A percentile compares a stretch with the other conserved stretches of the same genome.
These are phyloP conservation scores for Sclerotinia glacialis DNA, from an alignment of 2,329 filamentous ascomycete species.

Conservation along the genomic window DNA sequence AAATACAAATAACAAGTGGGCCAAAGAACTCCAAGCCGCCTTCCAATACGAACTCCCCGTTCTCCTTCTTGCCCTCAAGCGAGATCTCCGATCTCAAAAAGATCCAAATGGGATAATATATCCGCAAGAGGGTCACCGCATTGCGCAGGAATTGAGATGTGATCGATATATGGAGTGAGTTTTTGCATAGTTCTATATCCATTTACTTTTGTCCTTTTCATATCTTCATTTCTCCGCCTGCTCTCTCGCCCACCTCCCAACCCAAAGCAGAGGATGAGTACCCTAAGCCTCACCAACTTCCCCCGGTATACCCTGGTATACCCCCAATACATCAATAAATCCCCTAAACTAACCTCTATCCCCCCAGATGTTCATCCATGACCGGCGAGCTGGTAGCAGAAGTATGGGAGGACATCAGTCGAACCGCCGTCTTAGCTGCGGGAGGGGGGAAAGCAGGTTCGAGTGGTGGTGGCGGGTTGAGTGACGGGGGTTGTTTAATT, in stretches of 20 bases:
- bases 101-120: conserved; percentile 61
- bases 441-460: conserved; percentile 8
- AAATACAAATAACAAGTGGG: conserved; percentile 50
- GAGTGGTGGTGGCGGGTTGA: conserved; percentile 11
- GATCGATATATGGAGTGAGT: conserved; percentile 62
- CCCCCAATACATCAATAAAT: background rate
- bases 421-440: conserved; percentile 19
- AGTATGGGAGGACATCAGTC: conserved; percentile 22
- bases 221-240: background rate
- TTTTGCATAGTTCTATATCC: too few relatives aligned
- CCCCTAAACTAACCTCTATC: background rate
- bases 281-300: too few relatives aligned
- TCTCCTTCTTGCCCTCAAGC: conserved; percentile 58
- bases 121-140: conserved; percentile 57
- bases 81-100: conserved; percentile 54
- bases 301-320: background rate
- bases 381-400: conserved; percentile 21
- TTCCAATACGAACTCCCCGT: conserved; percentile 53
- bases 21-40: conserved; percentile 50
- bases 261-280: background rate
- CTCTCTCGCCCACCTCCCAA: background rate
- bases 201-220: background rate
- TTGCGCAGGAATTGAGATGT: conserved; percentile 56
- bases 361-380: conserved; percentile 9
- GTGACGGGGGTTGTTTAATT: conserved; percentile 17